Base-by-base conservation (phyloP, 2,329 filamentous ascomycete genomes). In the Cryphonectria nitschkei region DNA sequence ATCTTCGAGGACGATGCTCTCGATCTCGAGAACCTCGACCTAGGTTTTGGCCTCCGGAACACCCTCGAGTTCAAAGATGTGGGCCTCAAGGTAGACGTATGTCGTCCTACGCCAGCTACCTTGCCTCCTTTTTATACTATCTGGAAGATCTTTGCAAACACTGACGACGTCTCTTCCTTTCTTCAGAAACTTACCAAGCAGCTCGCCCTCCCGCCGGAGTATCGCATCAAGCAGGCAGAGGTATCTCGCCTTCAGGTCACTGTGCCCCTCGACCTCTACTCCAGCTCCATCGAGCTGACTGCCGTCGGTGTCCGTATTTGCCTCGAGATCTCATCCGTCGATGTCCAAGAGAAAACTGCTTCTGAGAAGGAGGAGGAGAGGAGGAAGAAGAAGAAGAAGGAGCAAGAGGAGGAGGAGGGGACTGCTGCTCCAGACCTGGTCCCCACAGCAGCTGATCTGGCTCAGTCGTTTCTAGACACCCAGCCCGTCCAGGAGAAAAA, bases 31-130 rank as follows among this genome's bases (percentile, higher is more conserved):
- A 93, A 94, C 75, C 83, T 98, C 74, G 94, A 97, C 76, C 89
- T 98, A 75, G 90, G 90, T 62, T 88, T 93, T 81, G 96, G 96
- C 46, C 90, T 91, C 80, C 91, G 91, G 75, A 96, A 92, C 56
- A 91, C 92, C 0, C 87, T 98, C 61, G 95, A 97, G 80, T 90
- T 98, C 75, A 90, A 91, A 75, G 92, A 98, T 85, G 92, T 98
- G 70, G 93, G 92, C 2, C 84, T 98, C 74, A 92, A 91, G 78
- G 82, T 95, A 72, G 88, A 93, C 85, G 94, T 93, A 84, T 76
- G 84, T 56, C 80, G 63, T 71, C 67, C 46, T 68, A 22, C 39
- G 16, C 22, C 26, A 26, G 19, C 56, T 29, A 8, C 11, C 54
- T 29, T 58, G 14, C 54, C 46, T 2, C 46, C 46, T 9, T 70